A percentile compares a stretch with the other conserved stretches of the same genome.
Conservation (phyloP, 768 basidiomycete species). For the Russula earlei region DNA sequence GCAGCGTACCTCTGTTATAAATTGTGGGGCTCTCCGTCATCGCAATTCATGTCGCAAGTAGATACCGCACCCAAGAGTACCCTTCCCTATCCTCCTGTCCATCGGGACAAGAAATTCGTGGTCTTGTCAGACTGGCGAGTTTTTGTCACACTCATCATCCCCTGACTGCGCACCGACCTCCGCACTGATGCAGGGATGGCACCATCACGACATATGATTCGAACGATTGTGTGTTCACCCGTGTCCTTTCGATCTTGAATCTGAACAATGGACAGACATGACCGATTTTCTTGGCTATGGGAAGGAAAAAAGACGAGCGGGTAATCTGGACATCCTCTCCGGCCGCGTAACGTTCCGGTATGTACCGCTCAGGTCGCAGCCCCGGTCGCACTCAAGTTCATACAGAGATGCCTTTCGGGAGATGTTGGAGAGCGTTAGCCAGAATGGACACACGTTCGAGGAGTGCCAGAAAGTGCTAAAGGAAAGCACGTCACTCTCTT, state of each 20-base stretch:
- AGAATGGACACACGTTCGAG: constrained; percentile 72
- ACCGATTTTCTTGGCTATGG: constrained; percentile 91
- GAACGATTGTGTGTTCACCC: constrained; percentile 65
- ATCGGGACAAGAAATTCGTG: constrained; percentile 73
- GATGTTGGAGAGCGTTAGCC: constrained; percentile 75
- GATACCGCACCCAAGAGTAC: constrained; percentile 47
- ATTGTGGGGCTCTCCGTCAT: not conserved
- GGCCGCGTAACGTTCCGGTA: constrained; percentile 64
- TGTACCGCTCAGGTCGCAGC: not conserved
- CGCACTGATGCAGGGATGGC: constrained; percentile 57
- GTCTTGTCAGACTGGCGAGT: constrained; percentile 86
- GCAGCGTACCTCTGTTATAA: not conserved
- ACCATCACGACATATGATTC: constrained; percentile 91
- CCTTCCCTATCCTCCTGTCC: constrained; percentile 72
- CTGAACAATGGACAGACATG: constrained; percentile 42
- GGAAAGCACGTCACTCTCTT: constrained; percentile 44
- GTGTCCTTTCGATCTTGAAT: not conserved
- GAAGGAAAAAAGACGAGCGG: constrained; percentile 54
- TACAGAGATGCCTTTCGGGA: constrained; percentile 76
- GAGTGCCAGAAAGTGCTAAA: constrained; percentile 71
- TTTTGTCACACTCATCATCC: not conserved
- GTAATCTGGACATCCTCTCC: constrained; percentile 64
- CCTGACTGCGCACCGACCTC: not conserved
- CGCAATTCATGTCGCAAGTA: constrained; percentile 1
- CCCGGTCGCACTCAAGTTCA: not conserved